phyloP scores from a whole-genome alignment of 2,329 filamentous ascomycete genomes.

The Davidsoniella virescens region DNA sequence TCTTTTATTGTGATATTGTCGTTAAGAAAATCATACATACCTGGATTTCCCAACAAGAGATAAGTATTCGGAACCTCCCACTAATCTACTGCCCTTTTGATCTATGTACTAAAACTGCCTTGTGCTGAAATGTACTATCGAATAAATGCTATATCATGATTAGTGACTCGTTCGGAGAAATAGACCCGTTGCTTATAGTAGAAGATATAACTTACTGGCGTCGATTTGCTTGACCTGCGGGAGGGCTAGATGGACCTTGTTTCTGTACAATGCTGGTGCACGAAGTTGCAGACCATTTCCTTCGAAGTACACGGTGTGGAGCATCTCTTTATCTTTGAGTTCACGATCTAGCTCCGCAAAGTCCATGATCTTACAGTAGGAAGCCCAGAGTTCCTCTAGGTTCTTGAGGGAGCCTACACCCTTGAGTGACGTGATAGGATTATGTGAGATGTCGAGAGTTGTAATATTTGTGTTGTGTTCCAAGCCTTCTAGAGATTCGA shows the following conservation, averaged over 20 bases:
- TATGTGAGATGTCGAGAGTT: constrained; percentile 79
- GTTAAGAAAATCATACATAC: no score
- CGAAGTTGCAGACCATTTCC: constrained; percentile 75
- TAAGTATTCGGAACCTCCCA: no score
- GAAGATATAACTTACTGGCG: constrained; percentile 56
- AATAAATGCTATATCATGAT: constrained; percentile 7
- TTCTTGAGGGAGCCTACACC: constrained; percentile 53
- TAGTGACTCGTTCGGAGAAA: background rate
- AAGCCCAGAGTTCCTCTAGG: constrained; percentile 88
- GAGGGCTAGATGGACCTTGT: constrained; percentile 77
- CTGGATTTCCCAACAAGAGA: no score
- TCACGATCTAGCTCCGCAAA: constrained; percentile 71
- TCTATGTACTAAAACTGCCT: no score
- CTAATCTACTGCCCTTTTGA: no score
- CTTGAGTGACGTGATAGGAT: constrained; percentile 58
- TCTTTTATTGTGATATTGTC: no score
- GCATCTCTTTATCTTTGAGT: constrained; percentile 58
- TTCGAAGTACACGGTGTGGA: constrained; percentile 92
- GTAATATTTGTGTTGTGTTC: constrained; percentile 50
- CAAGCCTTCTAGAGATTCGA: constrained; percentile 61
- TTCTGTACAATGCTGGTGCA: constrained; percentile 73
- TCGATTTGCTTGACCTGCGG: constrained; percentile 88
- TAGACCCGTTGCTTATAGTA: background rate
- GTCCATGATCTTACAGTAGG: constrained; percentile 65
- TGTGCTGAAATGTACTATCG: background rate